Percentiles rank a stretch among this genome's conserved stretches.
These are phyloP conservation scores for Aegilops tauschii DNA, from an alignment of 176 grass and related monocot species.

Conservation along the genomic window DNA sequence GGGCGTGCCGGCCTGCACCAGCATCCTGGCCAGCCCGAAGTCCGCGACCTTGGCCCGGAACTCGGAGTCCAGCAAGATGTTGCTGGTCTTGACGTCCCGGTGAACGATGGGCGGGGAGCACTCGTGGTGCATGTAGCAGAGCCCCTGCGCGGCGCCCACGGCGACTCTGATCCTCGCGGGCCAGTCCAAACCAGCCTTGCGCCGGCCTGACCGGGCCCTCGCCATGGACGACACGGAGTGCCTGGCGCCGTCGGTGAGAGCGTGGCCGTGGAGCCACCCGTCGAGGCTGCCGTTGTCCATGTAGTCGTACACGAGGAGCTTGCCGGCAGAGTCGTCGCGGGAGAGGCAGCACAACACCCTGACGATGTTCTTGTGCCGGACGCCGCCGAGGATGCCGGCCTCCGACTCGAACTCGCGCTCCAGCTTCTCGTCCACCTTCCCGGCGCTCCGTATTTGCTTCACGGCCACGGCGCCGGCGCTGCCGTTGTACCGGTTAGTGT, in stretches of 20 bases:
- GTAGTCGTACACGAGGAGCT: conserved; percentile 91
- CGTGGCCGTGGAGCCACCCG: conserved; percentile 61
- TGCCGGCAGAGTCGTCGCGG: conserved; percentile 35
- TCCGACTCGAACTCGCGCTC: conserved; percentile 79
- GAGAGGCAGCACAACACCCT: conserved; percentile 77
- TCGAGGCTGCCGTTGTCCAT: conserved; percentile 80
- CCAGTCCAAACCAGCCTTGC: conserved; percentile 50
- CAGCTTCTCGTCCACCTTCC: conserved; percentile 41
- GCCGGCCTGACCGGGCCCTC: conserved; percentile 8
- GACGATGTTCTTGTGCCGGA: conserved; percentile 84
- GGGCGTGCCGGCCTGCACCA: conserved; percentile 38
- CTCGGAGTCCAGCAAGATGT: conserved; percentile 76
- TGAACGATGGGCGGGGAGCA: conserved; percentile 69
- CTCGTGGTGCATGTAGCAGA: conserved; percentile 92
- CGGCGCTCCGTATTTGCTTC: conserved; percentile 54
- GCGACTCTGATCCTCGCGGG: conserved; percentile 58
- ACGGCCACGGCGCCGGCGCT: conserved; percentile 56
- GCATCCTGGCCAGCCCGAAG: conserved; percentile 81
- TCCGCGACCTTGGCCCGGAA: conserved; percentile 69
- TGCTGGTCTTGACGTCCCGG: conserved; percentile 84
- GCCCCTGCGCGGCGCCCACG: conserved; percentile 50
- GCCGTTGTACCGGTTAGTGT: conserved; percentile 42
- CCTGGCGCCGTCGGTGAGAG: not conserved
- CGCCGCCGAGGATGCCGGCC: conserved; percentile 56
- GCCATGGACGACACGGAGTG: not conserved